Conservation (phyloP, 371 early-diverging fungal species). For the Lichtheimia corymbifera region DNA sequence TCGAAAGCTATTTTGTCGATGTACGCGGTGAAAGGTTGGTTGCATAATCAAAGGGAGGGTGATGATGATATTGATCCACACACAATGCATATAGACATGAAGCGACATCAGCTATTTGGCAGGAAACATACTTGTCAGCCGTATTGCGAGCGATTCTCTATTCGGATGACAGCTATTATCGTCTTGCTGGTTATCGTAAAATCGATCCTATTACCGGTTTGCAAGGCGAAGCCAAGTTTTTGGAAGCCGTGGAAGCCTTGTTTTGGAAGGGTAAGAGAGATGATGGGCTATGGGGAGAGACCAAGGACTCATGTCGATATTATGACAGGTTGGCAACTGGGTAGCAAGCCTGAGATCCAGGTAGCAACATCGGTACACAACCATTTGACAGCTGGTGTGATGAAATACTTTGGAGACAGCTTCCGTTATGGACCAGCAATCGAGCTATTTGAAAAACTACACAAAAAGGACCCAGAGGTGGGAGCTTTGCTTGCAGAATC, state of each 20-base stretch:
- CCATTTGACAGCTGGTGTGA: constrained; percentile 79
- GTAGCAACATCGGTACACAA: constrained; percentile 87
- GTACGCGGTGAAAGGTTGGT: constrained; percentile 69
- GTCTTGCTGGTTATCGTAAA: constrained; percentile 85
- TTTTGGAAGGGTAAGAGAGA: constrained; percentile 72
- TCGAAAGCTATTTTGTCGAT: constrained; percentile 89
- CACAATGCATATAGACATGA: constrained; percentile 49
- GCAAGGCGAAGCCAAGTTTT: constrained; percentile 73
- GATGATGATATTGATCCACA: neutral
- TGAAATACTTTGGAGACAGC: constrained; percentile 86
- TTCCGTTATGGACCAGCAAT: constrained; percentile 80
- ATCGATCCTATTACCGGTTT: constrained; percentile 80
- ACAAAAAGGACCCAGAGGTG: constrained; percentile 84
- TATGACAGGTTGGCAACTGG: constrained; percentile 83
- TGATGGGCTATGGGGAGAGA: neutral
- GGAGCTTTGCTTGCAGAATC: constrained; percentile 82
- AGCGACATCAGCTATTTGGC: constrained; percentile 86
- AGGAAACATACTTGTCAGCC: constrained; percentile 86
- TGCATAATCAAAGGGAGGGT: neutral
- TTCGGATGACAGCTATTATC: constrained; percentile 84
- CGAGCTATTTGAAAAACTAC: constrained; percentile 79
- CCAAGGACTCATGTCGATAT: neutral
- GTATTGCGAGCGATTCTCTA: constrained; percentile 89
- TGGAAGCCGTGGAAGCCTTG: constrained; percentile 81
- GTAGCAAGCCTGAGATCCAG: constrained; percentile 91